Percentiles rank a stretch among this genome's conserved stretches.
Conservation (phyloP, 331 rosid genomes). For the Dryas integrifolia region DNA sequence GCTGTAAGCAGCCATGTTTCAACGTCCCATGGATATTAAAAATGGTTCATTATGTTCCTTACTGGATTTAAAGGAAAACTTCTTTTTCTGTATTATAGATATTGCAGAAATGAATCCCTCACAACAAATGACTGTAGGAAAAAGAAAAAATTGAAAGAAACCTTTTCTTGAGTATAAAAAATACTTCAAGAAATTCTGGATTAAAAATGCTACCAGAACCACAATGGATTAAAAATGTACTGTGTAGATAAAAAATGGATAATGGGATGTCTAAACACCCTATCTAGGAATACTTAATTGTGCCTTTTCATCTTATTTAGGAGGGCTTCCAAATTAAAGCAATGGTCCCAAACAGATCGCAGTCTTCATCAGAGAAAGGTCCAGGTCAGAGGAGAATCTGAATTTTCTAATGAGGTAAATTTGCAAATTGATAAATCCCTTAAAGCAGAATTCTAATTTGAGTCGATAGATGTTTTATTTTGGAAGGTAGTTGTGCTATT, state of each 20-base stretch:
- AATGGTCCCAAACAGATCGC: slow-evolving; percentile 26
- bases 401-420: slow-evolving; percentile 41
- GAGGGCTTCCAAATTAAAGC: slow-evolving; percentile 35
- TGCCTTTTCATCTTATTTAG: slow-evolving; percentile 36
- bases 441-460: not conserved
- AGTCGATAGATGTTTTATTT: not conserved
- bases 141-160: no score
- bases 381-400: slow-evolving; percentile 27
- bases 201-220: slow-evolving; percentile 12
- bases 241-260: not conserved
- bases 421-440: not conserved
- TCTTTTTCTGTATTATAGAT: slow-evolving; percentile 10
- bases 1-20: no score
- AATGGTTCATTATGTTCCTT: not conserved
- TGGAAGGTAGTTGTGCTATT: not conserved
- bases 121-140: not conserved
- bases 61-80: not conserved
- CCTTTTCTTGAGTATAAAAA: no score
- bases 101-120: slow-evolving; percentile 1
- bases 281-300: slow-evolving; percentile 7
- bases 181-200: not conserved
- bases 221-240: not conserved
- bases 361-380: slow-evolving; percentile 24
- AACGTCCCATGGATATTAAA: not conserved
- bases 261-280: not conserved